These are phyloP conservation scores for Coniochaeta sp. DNA, from an alignment of 2,329 filamentous ascomycete genomes.

Conservation along the genomic window DNA sequence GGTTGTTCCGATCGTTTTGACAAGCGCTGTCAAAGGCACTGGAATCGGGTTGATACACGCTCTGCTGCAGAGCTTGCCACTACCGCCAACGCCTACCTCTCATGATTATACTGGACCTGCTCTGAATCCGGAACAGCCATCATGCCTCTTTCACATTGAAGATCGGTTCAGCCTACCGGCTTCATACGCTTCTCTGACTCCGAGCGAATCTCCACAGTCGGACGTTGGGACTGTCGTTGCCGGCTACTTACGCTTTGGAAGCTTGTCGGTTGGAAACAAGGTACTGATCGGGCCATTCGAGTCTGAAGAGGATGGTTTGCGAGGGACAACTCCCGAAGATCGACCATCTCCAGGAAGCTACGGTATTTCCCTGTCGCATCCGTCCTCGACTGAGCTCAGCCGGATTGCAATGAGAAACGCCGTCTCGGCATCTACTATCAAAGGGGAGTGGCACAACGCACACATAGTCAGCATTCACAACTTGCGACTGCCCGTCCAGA, in stretches of 20 bases:
- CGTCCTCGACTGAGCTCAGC: conserved; percentile 44
- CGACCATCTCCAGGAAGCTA: conserved; percentile 39
- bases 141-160: conserved; percentile 78
- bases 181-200: conserved; percentile 44
- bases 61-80: conserved; percentile 67
- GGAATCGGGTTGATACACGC: conserved; percentile 80
- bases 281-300: conserved; percentile 75
- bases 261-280: conserved; percentile 68
- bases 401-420: conserved; percentile 46
- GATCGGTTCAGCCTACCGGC: conserved; percentile 75
- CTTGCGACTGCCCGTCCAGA: conserved; percentile 72
- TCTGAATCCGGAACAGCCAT: conserved; percentile 52
- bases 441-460: conserved; percentile 71
- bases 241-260: conserved; percentile 75
- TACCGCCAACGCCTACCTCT: conserved; percentile 49
- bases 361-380: conserved; percentile 44
- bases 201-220: conserved; percentile 29
- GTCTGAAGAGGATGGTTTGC: conserved; percentile 42
- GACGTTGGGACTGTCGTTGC: conserved; percentile 68
- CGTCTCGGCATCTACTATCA: conserved; percentile 42
- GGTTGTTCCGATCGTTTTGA: conserved; percentile 77
- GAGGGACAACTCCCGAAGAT: conserved; percentile 33
- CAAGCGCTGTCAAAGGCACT: conserved; percentile 76
- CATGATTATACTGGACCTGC: conserved; percentile 47
- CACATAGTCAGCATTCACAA: conserved; percentile 83